Evolutionary conservation across 805 yeast genomes (phyloP), one percentile per base, ranked within the genome.

Genomic region (Osmozyma mogii): DNA sequence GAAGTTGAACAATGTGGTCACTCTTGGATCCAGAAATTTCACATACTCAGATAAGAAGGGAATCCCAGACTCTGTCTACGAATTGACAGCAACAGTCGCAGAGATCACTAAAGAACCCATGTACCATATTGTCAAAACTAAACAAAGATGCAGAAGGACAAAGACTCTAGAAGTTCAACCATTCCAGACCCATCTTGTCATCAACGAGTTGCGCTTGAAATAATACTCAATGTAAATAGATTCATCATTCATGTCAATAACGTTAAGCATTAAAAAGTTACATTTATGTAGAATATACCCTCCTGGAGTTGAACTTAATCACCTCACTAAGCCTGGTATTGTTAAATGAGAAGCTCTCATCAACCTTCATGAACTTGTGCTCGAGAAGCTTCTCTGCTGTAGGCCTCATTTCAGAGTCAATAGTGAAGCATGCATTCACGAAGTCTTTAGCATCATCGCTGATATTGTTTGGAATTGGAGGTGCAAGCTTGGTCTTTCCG

Each of bases 401-500:
- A 0, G 97, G 98, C 44, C 98, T 65, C 41, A 65, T 55, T n/a
- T 75, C 79, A 0, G 98, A 88, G 45, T 89, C 82, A 19, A 63
- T 61, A 2, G 58, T 61, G 40, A 89, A 89, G 49, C 98, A 89
- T 31, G 62, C 52, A 40, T 78, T 78, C 35, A 92, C 56, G 44
- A 92, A 92, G 17, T 70, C 68, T 32, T 72, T 70, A 0, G 94
- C 96, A 5, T 58, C 70, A 4, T 49, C 50, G 1, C 87, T 73
- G 0, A 89, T 79, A 34, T 87, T 95, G n/a, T 82, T 88, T 0
- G 96, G 94, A 28, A 94, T 87, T 0, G 98, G 98, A 3, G 99
- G 98, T 0, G 96, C 94, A 29, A 78, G 69, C 47, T 84, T 81
- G 17, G 87, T 74, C 36, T 81, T 81, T 4, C 97, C 97, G 25